A percentile compares a stretch with the other conserved stretches of the same genome.
These are phyloP conservation scores for Umbelopsis sp. DNA, from an alignment of 192 early-diverging fungal genomes.

Conservation along the genomic window DNA sequence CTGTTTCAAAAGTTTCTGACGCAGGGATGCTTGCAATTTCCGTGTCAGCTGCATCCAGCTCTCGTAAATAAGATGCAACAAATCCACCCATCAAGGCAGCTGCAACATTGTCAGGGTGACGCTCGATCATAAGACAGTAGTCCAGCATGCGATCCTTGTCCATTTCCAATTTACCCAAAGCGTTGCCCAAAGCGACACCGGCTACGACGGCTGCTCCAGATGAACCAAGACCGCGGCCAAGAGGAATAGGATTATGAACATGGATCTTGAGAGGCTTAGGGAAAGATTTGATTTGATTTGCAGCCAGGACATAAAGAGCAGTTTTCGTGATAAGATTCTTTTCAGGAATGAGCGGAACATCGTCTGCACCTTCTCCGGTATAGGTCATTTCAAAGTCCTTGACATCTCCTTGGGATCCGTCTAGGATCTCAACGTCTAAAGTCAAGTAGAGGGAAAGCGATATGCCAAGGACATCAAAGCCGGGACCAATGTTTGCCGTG, in stretches of 20 bases:
- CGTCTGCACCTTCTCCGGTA: constrained; percentile 67
- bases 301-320: constrained; percentile 84
- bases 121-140: constrained; percentile 90
- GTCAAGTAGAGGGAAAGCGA: constrained; percentile 87
- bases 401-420: constrained; percentile 11
- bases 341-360: constrained; percentile 78
- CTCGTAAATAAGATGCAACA: constrained; percentile 81
- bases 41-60: constrained; percentile 50
- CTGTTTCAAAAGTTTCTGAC: constrained; percentile 48
- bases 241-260: constrained; percentile 90
- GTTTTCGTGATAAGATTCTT: constrained; percentile 93
- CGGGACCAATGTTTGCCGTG: constrained; percentile 98
- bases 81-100: constrained; percentile 95
- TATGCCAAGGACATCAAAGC: constrained; percentile 94
- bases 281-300: constrained; percentile 62
- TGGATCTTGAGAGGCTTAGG: constrained; percentile 69
- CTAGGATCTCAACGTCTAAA: constrained; percentile 53
- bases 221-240: constrained; percentile 96
- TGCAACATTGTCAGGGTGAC: constrained; percentile 97
- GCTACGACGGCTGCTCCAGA: constrained; percentile 96
- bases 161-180: constrained; percentile 69
- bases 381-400: constrained; percentile 54
- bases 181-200: constrained; percentile 84
- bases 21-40: constrained; percentile 48
- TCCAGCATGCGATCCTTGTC: constrained; percentile 83